Base-by-base conservation (phyloP, 108 stramenopile species). In the Skeletonema tropicum region DNA sequence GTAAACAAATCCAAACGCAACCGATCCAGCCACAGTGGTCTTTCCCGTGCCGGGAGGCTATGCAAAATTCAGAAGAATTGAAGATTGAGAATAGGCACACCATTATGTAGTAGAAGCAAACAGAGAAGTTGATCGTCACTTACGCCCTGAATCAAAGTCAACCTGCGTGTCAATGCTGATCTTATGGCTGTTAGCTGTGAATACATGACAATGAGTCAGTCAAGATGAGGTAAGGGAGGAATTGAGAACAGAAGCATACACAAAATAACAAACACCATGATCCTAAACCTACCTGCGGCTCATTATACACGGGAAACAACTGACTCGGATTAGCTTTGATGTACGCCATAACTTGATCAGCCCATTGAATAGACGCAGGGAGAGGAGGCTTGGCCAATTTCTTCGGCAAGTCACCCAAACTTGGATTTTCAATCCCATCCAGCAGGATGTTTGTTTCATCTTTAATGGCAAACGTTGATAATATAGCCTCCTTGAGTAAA, bases 1-100 rank as follows among this genome's bases (percentile, higher is more conserved):
- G 42, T 96, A 89, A 23, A 92, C 90, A 65, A 90, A 92, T n/a
- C 94, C 94, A 79, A 92, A 91, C 3, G 88, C 92, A 68, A 96
- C 91, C 14, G 88, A 89, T 13, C 84, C 70, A 3, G 92, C 94
- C 10, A 85, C 86, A 4, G 87, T 87, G 15, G 94, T 96, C 76
- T 95, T 88, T 6, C 88, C 89, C 5, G 86, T 87, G 9, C 82
- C 83, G 15, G 19, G 64, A 59, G 67, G 23, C 60, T 17, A 9
- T 70, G 14, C 8, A 29, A 31, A 70, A 60, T 71, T 42, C 23
- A 71, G 32, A 25, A 25, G 35, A 38, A 2, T 25, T 19, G 4
- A 49, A 19, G 23, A 30, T 13, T 52, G 13, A 23, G 15, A 21
- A 59, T 59, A n/a, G 26, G 55, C 23, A 55, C 23, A 55, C 10